Evolutionary conservation across 345 rosid species (phyloP).

Genomic region (Lumnitzera racemosa): DNA sequence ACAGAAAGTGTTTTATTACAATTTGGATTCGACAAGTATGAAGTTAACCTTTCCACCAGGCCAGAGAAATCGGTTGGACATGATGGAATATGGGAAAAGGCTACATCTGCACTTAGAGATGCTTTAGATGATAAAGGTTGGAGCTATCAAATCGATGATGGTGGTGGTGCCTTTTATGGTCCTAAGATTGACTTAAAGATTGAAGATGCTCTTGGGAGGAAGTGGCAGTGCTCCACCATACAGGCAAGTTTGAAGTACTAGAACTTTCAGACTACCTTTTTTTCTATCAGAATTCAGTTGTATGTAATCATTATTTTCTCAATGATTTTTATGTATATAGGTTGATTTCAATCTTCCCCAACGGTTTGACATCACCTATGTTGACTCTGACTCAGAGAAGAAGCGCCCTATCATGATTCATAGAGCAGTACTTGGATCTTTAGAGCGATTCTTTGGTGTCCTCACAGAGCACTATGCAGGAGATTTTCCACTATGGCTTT

Average conservation of each 20-base stretch:
- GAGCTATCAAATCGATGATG: conserved; percentile 87
- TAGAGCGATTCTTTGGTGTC: conserved; percentile 90
- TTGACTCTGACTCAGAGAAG: conserved; percentile 70
- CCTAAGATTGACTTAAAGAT: conserved; percentile 95
- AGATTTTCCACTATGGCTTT: conserved; percentile 89
- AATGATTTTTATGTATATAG: conserved; percentile 25
- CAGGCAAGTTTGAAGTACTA: conserved; percentile 35
- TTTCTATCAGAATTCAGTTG: no score
- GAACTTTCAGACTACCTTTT: not conserved
- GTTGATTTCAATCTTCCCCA: conserved; percentile 93
- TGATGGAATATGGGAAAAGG: conserved; percentile 91
- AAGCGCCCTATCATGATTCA: conserved; percentile 94
- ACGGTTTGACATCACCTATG: conserved; percentile 78
- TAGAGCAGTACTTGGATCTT: conserved; percentile 89
- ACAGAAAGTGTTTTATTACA: conserved; percentile 74
- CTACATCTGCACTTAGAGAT: conserved; percentile 69
- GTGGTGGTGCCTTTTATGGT: conserved; percentile 99
- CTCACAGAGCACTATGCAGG: conserved; percentile 97
- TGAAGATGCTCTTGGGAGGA: conserved; percentile 94
- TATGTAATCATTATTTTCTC: not conserved
- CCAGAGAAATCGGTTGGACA: conserved; percentile 88
- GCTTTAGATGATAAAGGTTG: conserved; percentile 93
- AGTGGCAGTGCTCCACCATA: conserved; percentile 98
- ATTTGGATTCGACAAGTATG: conserved; percentile 79
- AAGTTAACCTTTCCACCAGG: conserved; percentile 89